Percentiles rank a stretch among this genome's conserved stretches.
Conservation (phyloP, 2,329 filamentous ascomycete genomes). For the Bisporella sp. region DNA sequence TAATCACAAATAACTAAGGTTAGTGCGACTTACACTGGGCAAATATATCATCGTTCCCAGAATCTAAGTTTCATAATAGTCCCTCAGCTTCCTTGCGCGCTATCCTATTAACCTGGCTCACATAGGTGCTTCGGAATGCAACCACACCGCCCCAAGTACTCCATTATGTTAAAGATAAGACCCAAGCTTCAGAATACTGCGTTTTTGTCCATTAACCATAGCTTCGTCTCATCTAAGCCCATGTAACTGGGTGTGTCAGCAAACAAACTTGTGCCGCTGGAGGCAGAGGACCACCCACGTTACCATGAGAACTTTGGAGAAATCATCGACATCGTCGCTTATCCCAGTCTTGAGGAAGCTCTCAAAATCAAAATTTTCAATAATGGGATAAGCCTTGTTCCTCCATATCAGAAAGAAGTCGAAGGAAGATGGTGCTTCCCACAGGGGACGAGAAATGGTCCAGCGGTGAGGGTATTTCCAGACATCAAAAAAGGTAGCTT, state of each 20-base stretch:
- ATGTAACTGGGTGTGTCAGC: constrained; percentile 20
- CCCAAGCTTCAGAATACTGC: constrained; percentile 9
- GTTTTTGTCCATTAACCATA: constrained; percentile 12
- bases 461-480: constrained; percentile 27
- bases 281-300: constrained; percentile 9
- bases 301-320: constrained; percentile 23
- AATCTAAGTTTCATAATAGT: too few species aligned
- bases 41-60: too few species aligned
- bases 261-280: background rate
- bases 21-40: too few species aligned
- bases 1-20: too few species aligned
- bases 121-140: too few species aligned
- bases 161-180: too few species aligned
- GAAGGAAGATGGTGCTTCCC: constrained; percentile 25
- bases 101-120: too few species aligned
- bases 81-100: too few species aligned
- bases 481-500: constrained; percentile 8
- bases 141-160: too few species aligned
- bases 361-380: constrained; percentile 24
- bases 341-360: constrained; percentile 23
- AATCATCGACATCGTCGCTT: constrained; percentile 26
- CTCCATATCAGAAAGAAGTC: constrained; percentile 25
- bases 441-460: constrained; percentile 26
- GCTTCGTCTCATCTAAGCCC: constrained; percentile 21
- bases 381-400: constrained; percentile 18